These are phyloP conservation scores for Trifolium pratense DNA, from an alignment of 306 rosid genomes.

Conservation along the genomic window DNA sequence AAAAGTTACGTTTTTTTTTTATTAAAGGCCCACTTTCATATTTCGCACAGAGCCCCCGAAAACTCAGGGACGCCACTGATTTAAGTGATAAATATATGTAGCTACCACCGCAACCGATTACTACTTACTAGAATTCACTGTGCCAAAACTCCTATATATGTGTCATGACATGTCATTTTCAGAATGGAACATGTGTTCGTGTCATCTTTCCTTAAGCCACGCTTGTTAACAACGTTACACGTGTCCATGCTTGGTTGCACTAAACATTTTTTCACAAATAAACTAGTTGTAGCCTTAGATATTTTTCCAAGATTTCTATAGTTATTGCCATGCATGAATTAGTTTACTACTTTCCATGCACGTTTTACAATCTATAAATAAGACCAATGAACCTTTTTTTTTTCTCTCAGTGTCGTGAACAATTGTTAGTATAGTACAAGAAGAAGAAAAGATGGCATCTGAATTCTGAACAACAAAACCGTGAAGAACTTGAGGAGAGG, in stretches of 20 bases:
- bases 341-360: slow-evolving; percentile 31
- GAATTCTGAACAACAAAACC: slow-evolving; percentile 46
- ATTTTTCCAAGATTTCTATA: too few relatives aligned
- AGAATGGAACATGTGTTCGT: slow-evolving; percentile 31
- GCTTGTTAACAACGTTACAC: slow-evolving; percentile 7
- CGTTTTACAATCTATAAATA: slow-evolving; percentile 30
- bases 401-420: not conserved
- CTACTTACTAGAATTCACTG: slow-evolving; percentile 5
- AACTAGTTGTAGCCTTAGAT: not conserved
- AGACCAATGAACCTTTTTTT: slow-evolving; percentile 14
- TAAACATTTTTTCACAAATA: not conserved
- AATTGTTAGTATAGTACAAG: too few relatives aligned
- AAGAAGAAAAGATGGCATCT: slow-evolving; percentile 55
- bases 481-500: slow-evolving; percentile 59
- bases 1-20: too few relatives aligned
- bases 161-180: slow-evolving; percentile 33
- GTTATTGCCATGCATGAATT: not conserved
- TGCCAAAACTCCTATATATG: not conserved
- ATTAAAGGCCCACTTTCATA: too few relatives aligned
- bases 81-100: too few relatives aligned
- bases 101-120: slow-evolving; percentile 29
- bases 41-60: too few relatives aligned
- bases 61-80: too few relatives aligned
- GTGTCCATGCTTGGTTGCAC: not conserved
- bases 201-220: slow-evolving; percentile 36